Evolutionary conservation across 768 basidiomycete species (phyloP).

Genomic region (Asterophora lycoperdoides): DNA sequence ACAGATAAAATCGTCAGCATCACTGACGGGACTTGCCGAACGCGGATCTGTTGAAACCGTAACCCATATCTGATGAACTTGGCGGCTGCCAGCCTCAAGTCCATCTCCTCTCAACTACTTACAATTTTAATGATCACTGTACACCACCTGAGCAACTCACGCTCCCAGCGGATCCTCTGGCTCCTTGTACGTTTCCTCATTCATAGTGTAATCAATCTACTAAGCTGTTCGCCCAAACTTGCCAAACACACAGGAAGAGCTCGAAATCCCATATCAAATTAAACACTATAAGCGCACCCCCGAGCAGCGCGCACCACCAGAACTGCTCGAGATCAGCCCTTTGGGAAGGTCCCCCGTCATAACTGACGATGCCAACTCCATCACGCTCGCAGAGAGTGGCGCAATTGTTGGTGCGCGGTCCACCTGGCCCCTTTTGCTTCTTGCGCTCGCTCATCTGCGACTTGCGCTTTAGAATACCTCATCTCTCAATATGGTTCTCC

Average conservation of each 20-base stretch:
- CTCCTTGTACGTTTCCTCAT: constrained; percentile 26
- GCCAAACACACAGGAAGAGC: constrained; percentile 41
- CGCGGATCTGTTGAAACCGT: too few species aligned
- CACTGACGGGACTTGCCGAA: too few species aligned
- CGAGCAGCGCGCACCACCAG: constrained; percentile 26
- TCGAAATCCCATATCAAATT: constrained; percentile 36
- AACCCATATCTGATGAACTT: too few species aligned
- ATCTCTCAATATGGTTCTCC: constrained; percentile 20
- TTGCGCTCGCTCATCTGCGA: too few species aligned
- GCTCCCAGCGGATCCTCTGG: constrained; percentile 49
- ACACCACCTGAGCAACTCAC: constrained; percentile 45
- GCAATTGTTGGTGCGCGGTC: constrained; percentile 21
- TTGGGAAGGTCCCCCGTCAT: constrained; percentile 39
- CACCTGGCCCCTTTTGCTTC: too few species aligned
- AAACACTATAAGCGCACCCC: constrained; percentile 28
- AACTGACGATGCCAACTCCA: constrained; percentile 28
- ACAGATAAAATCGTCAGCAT: too few species aligned
- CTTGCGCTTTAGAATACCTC: constrained; percentile 10
- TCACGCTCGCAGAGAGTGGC: constrained; percentile 32
- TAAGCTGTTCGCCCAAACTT: too few species aligned
- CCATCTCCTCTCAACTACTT: too few species aligned
- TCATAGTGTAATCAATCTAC: not conserved
- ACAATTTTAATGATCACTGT: constrained; percentile 29
- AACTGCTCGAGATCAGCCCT: constrained; percentile 31
- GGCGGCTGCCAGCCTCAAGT: too few species aligned